Base-by-base conservation (phyloP, 495 filamentous ascomycete species). In the Aspergillus sclerotioniger region DNA sequence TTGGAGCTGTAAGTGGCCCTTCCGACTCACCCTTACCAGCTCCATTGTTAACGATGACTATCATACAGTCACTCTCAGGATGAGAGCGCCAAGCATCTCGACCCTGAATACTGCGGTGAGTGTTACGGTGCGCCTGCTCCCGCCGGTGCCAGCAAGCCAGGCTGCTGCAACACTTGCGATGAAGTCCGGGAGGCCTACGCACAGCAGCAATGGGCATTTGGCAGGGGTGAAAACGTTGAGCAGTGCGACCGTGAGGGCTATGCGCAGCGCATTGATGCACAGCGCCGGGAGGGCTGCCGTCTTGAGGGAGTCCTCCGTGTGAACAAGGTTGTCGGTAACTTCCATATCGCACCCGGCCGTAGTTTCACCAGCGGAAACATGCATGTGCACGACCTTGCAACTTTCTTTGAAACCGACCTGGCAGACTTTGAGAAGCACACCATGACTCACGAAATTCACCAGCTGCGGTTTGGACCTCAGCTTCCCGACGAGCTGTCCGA, bases 301-400 rank as follows among this genome's bases (percentile, higher is more conserved):
- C 88, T 99, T 58, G 92, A 97, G 64, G 94, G 94, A 57, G 87
- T 85, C 12, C 81, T 99, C 58, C 88, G 90, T 29, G 94, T 99
- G 45, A 99, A 98, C 78, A 99, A 98, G 70, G 94, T 99, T 2
- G 81, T 98, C 53, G 94, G 94, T 44, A 99, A 99, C 76, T 99
- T 99, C 83, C 94, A 99, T 75, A 89, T 99, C 64, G 95, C 94
- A 2, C 95, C 94, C 1, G 94, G 94, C 66, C 87, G 91, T 72
- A 91, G 86, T 68, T 98, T 96, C 81, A 91, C 86, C 63, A 94
- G 88, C 67, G 90, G 90, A 52, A 94, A 96, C 74, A 87, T 97
- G 86, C 94, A 99, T 73, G 90, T 96, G 31, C 94, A 99, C 75
- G 94, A 99, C 67, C 79, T 98, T 46, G 90, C 96, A 63, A 93